Conservation (phyloP, 345 rosid species). For the Eucalyptus pauciflora region DNA sequence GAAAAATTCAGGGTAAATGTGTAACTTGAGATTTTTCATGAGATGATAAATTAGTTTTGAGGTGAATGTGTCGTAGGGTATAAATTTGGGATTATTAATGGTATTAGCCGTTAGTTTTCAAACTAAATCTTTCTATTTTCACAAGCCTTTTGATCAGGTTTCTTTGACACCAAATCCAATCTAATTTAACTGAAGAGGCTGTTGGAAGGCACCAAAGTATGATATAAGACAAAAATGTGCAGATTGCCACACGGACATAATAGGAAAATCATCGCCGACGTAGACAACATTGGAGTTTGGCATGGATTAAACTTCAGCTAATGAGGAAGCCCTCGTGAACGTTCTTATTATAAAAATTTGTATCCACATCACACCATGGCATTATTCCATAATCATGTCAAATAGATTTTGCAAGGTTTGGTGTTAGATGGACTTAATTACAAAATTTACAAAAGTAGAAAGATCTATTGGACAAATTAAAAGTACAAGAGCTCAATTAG, state of each 20-base stretch:
- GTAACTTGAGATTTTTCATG: not conserved
- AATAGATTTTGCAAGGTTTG: not conserved
- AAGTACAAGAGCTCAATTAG: not conserved
- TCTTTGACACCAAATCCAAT: not conserved
- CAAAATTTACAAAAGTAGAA: not conserved
- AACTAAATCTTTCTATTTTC: accelerated
- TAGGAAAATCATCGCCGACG: accelerated
- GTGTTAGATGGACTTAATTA: not conserved
- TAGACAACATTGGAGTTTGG: accelerated
- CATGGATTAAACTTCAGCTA: not conserved
- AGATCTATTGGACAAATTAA: not conserved
- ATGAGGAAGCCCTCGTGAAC: accelerated
- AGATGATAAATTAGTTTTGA: not conserved
- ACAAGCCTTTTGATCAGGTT: accelerated
- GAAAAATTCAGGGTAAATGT: not conserved
- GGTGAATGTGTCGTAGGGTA: accelerated
- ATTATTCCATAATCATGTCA: not conserved
- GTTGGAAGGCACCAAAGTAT: not conserved
- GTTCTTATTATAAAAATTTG: accelerated
- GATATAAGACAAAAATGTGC: accelerated
- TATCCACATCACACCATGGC: accelerated
- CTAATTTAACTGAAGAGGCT: not conserved
- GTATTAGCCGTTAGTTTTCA: accelerated
- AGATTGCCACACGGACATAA: accelerated
- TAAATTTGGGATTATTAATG: not conserved